Base-by-base conservation (phyloP, 2,329 filamentous ascomycete genomes). In the Diaporthe vexans region DNA sequence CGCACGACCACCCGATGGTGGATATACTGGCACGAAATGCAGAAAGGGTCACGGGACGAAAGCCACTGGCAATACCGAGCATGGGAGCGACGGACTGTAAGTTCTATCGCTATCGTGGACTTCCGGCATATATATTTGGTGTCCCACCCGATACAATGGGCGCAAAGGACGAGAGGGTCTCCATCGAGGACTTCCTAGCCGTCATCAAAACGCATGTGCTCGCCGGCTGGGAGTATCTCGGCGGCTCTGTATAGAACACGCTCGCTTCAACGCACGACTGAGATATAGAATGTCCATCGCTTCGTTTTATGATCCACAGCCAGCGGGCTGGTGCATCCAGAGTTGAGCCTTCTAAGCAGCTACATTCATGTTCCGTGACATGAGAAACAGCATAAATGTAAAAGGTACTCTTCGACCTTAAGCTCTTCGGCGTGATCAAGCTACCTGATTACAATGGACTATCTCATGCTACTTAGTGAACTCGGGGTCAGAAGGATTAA, bases 71-170 rank as follows among this genome's bases (percentile, higher is more conserved):
- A 0, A 83, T 85, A 51, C 82, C 83, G 5, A 81, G 79, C 11
- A 76, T 85, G 48, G 83, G 83, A 15, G 83, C 83, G 2, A 86
- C 84, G 1, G 83, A 85, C 65, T 84, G 82, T 69, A 85, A 86
- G 74, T 82, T 83, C 74, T 85, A 82, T 73, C 77, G 84, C 21
- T 83, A 84, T 75, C 77, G 77, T 11, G 79, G 78, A 1, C 76
- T 84, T 5, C 83, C 83, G 0, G 83, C 82, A 2, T 85, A 84
- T 76, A 79, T 82, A 2, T 83, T 81, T 75, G 82, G 83, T 26
- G 76, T 77, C 0, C 70, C 68, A 33, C 77, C 78, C 10, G 74
- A 77, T 35, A 76, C 63, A 3, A 78, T 80, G 78, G 78, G 73
- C 77, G 80, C 80, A 63, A 81, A 69, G 76, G 79, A 78, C 77